Evolutionary conservation across 1,139 yeast species (phyloP).

Genomic region (Blastobotrys apis): DNA sequence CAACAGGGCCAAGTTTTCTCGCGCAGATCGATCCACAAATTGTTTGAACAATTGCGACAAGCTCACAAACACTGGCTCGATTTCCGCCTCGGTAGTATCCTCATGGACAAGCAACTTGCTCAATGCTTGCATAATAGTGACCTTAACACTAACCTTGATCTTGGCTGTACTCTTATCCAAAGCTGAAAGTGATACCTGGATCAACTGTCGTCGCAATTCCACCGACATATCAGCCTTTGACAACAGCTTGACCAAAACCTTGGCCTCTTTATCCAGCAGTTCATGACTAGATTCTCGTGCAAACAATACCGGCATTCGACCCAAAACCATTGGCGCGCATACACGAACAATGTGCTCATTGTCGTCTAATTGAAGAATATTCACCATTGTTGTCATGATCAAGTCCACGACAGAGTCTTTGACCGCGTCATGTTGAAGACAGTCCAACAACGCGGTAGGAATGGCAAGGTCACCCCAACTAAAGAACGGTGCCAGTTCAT

Average conservation of each 20-base stretch:
- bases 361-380: constrained; percentile 41
- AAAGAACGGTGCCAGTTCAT: constrained; percentile 48
- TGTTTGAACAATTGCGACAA: constrained; percentile 57
- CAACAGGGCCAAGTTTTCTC: constrained; percentile 57
- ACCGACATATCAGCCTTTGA: constrained; percentile 57
- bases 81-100: constrained; percentile 51
- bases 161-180: constrained; percentile 59
- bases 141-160: constrained; percentile 52
- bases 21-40: constrained; percentile 54
- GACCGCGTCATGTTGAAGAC: constrained; percentile 52
- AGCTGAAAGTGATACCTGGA: constrained; percentile 57
- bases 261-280: constrained; percentile 49
- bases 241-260: constrained; percentile 51
- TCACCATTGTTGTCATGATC: constrained; percentile 54
- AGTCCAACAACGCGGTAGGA: constrained; percentile 50
- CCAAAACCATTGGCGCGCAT: constrained; percentile 27
- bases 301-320: constrained; percentile 28
- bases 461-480: constrained; percentile 47
- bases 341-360: constrained; percentile 41
- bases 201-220: constrained; percentile 51
- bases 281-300: constrained; percentile 25
- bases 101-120: constrained; percentile 50
- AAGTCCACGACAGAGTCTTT: constrained; percentile 62
- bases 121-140: constrained; percentile 56
- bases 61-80: constrained; percentile 50